Evolutionary conservation across 2,329 filamentous ascomycete species (phyloP).

Genomic region (Magnaporthiopsis incrustans): DNA sequence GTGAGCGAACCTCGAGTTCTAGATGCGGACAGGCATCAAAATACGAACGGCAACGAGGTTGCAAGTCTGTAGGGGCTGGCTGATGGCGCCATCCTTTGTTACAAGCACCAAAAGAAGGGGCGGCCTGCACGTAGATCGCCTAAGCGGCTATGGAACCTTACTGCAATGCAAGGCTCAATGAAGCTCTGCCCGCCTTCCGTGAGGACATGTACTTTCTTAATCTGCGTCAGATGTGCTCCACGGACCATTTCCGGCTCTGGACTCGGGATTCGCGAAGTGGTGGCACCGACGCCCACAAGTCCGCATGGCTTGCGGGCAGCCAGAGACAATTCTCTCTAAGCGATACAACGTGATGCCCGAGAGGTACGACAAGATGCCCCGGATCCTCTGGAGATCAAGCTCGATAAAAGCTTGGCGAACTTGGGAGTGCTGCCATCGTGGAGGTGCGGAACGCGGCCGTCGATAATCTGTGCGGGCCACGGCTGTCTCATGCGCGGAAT

Average conservation of each 20-base stretch:
- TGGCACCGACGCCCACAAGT: background rate
- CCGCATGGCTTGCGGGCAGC: too few relatives aligned
- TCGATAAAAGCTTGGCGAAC: too few relatives aligned
- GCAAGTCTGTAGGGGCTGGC: too few relatives aligned
- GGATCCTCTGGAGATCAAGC: too few relatives aligned
- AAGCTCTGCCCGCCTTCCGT: background rate
- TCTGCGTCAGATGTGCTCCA: background rate
- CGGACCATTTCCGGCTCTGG: background rate
- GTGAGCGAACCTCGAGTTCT: too few relatives aligned
- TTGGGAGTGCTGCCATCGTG: too few relatives aligned
- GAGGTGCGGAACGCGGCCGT: too few relatives aligned
- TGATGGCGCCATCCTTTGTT: background rate
- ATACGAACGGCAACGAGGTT: background rate
- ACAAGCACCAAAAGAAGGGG: background rate
- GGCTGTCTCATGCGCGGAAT: background rate
- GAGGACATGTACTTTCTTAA: background rate
- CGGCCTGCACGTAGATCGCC: background rate
- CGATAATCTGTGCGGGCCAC: background rate
- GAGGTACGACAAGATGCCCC: too few relatives aligned
- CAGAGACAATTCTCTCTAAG: too few relatives aligned
- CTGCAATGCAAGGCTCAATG: too few relatives aligned
- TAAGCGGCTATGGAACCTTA: too few relatives aligned
- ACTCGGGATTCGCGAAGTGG: background rate
- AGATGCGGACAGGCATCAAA: background rate
- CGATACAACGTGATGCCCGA: too few relatives aligned